Evolutionary conservation across 2,329 filamentous ascomycete species (phyloP).

Genomic region (Tricladium varicosporioides): DNA sequence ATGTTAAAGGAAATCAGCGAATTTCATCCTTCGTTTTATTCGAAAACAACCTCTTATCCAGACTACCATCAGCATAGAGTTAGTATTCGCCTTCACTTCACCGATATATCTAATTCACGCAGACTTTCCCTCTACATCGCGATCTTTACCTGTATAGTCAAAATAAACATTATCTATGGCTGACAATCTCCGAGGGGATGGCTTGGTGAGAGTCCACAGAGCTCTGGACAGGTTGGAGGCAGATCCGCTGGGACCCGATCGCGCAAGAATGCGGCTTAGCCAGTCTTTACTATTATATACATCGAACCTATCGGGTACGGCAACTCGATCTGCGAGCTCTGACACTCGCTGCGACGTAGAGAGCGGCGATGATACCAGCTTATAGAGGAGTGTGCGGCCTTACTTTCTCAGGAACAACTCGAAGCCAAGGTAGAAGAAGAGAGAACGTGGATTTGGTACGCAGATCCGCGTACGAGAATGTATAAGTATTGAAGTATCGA

Average conservation of each 20-base stretch:
- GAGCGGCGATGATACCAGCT: slow-evolving; percentile 11
- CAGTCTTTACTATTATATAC: slow-evolving; percentile 15
- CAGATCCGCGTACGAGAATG: slow-evolving; percentile 8
- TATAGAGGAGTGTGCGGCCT: slow-evolving; percentile 10
- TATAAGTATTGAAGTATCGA: background rate
- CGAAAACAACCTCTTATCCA: background rate
- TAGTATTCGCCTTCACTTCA: slow-evolving; percentile 3
- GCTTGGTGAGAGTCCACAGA: slow-evolving; percentile 10
- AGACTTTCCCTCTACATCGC: background rate
- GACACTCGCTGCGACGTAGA: slow-evolving; percentile 9
- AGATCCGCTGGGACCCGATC: slow-evolving; percentile 14
- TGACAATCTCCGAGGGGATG: slow-evolving; percentile 14
- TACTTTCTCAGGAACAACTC: slow-evolving; percentile 14
- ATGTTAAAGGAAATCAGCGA: background rate
- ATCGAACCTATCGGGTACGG: slow-evolving; percentile 15
- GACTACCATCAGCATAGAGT: slow-evolving; percentile 1
- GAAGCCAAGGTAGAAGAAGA: slow-evolving; percentile 10
- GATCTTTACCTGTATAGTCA: slow-evolving; percentile 5
- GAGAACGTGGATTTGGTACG: slow-evolving; percentile 12
- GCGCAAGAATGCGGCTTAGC: slow-evolving; percentile 13
- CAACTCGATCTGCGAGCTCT: slow-evolving; percentile 18
- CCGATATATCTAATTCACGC: slow-evolving; percentile 2
- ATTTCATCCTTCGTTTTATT: slow-evolving; percentile 7
- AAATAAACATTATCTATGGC: slow-evolving; percentile 3
- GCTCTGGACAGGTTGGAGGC: slow-evolving; percentile 11